These are phyloP conservation scores for Nakazawaea siamensis DNA, from an alignment of 805 yeast genomes.

Conservation along the genomic window DNA sequence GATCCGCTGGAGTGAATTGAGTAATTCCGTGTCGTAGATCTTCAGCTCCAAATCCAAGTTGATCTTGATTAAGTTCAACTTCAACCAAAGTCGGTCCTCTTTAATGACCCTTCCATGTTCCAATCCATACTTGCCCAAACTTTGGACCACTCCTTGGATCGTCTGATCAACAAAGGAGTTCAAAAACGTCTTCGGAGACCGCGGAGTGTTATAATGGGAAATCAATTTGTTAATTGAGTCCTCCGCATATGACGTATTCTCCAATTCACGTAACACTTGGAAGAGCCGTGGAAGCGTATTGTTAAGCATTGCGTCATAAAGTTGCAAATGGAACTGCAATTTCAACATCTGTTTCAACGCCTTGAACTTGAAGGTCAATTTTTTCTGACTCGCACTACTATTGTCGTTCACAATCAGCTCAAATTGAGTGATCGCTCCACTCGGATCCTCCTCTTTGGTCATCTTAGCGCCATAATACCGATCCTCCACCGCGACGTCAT, in stretches of 20 bases:
- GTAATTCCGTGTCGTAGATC: constrained; percentile 19
- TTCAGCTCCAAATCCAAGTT: constrained; percentile 25
- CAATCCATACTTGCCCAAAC: neutral
- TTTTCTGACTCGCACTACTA: neutral
- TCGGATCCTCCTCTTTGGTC: constrained; percentile 20
- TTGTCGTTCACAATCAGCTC: neutral
- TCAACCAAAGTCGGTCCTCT: constrained; percentile 37
- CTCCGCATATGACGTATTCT: constrained; percentile 17
- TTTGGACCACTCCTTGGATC: constrained; percentile 4
- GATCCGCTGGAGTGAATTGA: constrained; percentile 28
- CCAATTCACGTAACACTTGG: constrained; percentile 12
- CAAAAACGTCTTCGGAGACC: constrained; percentile 12
- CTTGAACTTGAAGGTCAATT: constrained; percentile 21
- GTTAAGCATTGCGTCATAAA: constrained; percentile 12
- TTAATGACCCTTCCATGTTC: constrained; percentile 7
- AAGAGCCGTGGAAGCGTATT: constrained; percentile 15
- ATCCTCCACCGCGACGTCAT: constrained; percentile 6
- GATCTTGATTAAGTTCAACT: constrained; percentile 36
- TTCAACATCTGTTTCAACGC: constrained; percentile 25
- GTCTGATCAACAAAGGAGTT: constrained; percentile 16
- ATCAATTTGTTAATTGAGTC: constrained; percentile 23
- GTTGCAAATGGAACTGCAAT: constrained; percentile 14
- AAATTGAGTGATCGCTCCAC: constrained; percentile 15
- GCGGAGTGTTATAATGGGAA: constrained; percentile 17
- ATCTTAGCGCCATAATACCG: constrained; percentile 27